phyloP scores from a whole-genome alignment of 192 early-diverging fungal species.

The Gonapodya prolifera region DNA sequence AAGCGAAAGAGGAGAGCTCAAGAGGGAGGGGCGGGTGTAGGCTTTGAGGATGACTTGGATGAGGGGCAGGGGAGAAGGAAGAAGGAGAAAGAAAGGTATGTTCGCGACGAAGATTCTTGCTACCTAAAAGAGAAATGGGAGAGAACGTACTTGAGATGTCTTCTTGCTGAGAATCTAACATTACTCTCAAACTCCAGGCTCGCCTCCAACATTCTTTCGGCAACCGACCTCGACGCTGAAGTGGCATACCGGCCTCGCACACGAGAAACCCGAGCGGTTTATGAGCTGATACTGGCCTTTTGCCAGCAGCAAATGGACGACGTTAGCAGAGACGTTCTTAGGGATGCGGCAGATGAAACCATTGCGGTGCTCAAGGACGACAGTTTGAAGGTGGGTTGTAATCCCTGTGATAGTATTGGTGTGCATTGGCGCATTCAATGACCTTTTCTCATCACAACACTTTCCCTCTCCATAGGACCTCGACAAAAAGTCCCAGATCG shows the following conservation, averaged over 20 bases:
- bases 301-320: constrained; percentile 70
- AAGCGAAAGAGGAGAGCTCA: constrained; percentile 23
- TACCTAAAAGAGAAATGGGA: constrained; percentile 16
- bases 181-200: neutral
- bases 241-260: constrained; percentile 78
- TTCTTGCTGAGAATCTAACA: neutral
- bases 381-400: constrained; percentile 29
- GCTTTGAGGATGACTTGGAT: constrained; percentile 22
- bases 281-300: constrained; percentile 81
- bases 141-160: constrained; percentile 10
- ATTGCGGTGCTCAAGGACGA: constrained; percentile 76
- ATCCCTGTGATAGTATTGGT: neutral
- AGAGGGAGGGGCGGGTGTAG: constrained; percentile 19
- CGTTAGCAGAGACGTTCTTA: constrained; percentile 78
- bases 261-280: constrained; percentile 74
- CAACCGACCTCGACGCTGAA: constrained; percentile 18
- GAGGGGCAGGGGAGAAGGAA: constrained; percentile 14
- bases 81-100: constrained; percentile 44
- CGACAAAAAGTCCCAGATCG: constrained; percentile 77
- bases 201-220: neutral
- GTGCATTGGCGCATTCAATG: neutral
- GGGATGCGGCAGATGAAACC: constrained; percentile 77
- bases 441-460: neutral
- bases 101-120: constrained; percentile 5
- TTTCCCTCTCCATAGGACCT: constrained; percentile 35